phyloP scores from a whole-genome alignment of 495 filamentous ascomycete genomes.

The Neurospora intermedia region DNA sequence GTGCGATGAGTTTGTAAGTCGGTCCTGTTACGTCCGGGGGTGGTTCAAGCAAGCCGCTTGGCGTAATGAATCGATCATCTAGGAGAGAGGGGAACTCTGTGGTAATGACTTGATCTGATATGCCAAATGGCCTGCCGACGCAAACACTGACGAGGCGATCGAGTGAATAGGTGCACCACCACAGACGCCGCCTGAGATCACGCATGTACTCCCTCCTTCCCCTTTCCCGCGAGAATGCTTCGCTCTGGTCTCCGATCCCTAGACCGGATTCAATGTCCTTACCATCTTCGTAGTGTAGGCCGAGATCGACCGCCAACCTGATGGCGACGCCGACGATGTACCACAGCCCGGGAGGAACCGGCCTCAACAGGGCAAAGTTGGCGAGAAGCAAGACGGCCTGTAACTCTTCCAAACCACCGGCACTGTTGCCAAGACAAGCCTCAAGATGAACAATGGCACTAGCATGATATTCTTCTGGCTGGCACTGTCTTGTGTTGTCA shows the following conservation, averaged over 20 bases:
- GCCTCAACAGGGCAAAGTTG: constrained; percentile 80
- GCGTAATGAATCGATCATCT: constrained; percentile 85
- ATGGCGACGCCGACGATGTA: constrained; percentile 94
- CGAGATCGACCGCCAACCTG: constrained; percentile 80
- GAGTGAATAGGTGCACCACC: constrained; percentile 95
- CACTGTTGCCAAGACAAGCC: constrained; percentile 66
- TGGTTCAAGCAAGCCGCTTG: constrained; percentile 55
- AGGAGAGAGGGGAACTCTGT: constrained; percentile 84
- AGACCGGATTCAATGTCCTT: constrained; percentile 43
- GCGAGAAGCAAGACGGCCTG: constrained; percentile 86
- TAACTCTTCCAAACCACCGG: constrained; percentile 78
- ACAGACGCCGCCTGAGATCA: constrained; percentile 76
- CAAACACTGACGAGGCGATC: constrained; percentile 87
- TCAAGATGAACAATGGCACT: constrained; percentile 87
- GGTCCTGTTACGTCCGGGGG: constrained; percentile 38
- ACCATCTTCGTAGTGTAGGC: constrained; percentile 86
- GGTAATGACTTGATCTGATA: constrained; percentile 87
- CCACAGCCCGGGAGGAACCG: constrained; percentile 89
- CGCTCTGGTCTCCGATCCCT: constrained; percentile 16
- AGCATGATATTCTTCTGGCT: constrained; percentile 93
- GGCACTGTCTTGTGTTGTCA: constrained; percentile 48
- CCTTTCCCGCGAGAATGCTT: constrained; percentile 35
- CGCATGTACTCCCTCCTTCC: constrained; percentile 78
- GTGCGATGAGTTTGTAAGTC: constrained; percentile 78
- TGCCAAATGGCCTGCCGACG: constrained; percentile 86